Evolutionary conservation across 495 filamentous ascomycete species (phyloP).

Genomic region (Pyronema omphalodes): DNA sequence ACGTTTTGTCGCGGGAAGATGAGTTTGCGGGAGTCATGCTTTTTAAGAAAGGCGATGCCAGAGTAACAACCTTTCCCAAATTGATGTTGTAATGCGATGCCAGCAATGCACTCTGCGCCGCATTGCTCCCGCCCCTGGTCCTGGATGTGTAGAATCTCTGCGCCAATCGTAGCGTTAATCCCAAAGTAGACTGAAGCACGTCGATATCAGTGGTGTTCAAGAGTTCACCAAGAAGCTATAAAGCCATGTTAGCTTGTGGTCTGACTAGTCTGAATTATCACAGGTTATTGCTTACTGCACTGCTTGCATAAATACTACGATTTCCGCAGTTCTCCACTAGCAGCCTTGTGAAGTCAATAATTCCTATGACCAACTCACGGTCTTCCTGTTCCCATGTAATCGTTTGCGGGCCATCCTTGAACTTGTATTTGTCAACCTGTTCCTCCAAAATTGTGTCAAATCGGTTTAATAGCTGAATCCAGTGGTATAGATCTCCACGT

Average conservation of each 20-base stretch:
- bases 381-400: constrained; percentile 27
- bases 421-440: constrained; percentile 61
- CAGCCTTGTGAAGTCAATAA: constrained; percentile 68
- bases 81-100: constrained; percentile 88
- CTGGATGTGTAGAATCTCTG: constrained; percentile 78
- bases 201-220: constrained; percentile 69
- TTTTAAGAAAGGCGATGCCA: constrained; percentile 69
- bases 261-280: neutral
- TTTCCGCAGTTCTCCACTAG: constrained; percentile 93
- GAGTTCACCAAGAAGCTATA: constrained; percentile 56
- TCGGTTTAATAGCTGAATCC: constrained; percentile 85
- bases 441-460: constrained; percentile 78
- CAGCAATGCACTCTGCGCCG: constrained; percentile 51
- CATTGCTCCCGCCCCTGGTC: constrained; percentile 33
- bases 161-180: constrained; percentile 62
- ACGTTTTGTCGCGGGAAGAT: constrained; percentile 22
- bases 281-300: constrained; percentile 26
- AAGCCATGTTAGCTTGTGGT: neutral
- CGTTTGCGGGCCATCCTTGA: constrained; percentile 64
- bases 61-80: constrained; percentile 64
- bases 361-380: constrained; percentile 49
- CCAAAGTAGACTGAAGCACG: constrained; percentile 55
- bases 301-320: constrained; percentile 87
- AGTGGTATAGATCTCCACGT: constrained; percentile 94
- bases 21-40: constrained; percentile 31